These are phyloP conservation scores for Paecilomyces sp. DNA, from an alignment of 2,329 filamentous ascomycete genomes.

Conservation along the genomic window DNA sequence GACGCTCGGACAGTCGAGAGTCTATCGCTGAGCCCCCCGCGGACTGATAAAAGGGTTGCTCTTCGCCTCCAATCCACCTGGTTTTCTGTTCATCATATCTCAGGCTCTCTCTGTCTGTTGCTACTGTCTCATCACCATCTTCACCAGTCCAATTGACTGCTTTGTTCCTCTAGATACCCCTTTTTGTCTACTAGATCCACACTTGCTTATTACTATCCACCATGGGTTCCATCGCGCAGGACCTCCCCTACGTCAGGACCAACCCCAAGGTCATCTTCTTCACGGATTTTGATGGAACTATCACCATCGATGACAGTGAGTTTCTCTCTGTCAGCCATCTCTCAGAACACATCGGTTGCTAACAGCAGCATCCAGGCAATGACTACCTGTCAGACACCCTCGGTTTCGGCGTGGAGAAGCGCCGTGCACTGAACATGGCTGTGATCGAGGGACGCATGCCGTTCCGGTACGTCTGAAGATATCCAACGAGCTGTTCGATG, in stretches of 20 bases:
- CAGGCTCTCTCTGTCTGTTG: too few species aligned
- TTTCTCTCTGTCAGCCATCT: conserved; percentile 8
- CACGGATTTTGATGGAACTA: conserved; percentile 96
- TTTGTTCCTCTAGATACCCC: neutral
- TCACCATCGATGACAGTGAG: conserved; percentile 66
- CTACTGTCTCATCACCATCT: neutral
- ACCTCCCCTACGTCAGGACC: conserved; percentile 35
- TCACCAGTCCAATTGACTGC: neutral
- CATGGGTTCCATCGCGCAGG: conserved; percentile 22
- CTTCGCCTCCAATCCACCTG: too few species aligned
- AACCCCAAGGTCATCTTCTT: conserved; percentile 94
- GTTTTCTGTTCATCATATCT: too few species aligned
- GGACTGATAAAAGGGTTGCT: too few species aligned
- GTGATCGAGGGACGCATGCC: conserved; percentile 63
- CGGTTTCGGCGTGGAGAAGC: conserved; percentile 68
- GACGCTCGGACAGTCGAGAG: too few species aligned
- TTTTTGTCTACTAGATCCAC: too few species aligned
- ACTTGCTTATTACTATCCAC: conserved; percentile 1
- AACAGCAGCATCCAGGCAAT: conserved; percentile 43
- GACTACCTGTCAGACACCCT: conserved; percentile 79
- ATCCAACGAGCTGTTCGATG: conserved; percentile 1
- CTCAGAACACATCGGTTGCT: conserved; percentile 4
- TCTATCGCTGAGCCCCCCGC: too few species aligned
- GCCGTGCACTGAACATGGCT: conserved; percentile 66
- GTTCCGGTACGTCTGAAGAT: conserved; percentile 52